These are phyloP conservation scores for Sclerotinia nivalis DNA, from an alignment of 2,329 filamentous ascomycete genomes.

Conservation along the genomic window DNA sequence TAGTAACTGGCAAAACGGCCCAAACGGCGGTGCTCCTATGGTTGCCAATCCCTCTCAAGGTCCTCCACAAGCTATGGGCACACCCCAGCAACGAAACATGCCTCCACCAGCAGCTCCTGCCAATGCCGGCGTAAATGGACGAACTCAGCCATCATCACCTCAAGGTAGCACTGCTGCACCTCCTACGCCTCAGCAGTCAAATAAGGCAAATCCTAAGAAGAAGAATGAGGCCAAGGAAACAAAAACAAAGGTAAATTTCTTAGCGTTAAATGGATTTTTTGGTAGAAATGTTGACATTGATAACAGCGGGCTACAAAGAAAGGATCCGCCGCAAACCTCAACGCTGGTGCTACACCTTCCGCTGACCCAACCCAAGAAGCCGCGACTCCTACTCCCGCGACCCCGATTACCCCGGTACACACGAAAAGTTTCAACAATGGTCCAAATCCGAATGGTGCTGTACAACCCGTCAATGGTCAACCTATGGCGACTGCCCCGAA, in stretches of 20 bases:
- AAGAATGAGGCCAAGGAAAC: constrained; percentile 85
- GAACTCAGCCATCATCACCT: constrained; percentile 62
- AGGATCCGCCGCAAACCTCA: constrained; percentile 60
- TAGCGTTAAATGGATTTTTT: constrained; percentile 40
- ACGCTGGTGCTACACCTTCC: constrained; percentile 57
- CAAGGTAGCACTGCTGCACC: constrained; percentile 66
- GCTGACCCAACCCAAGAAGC: constrained; percentile 57
- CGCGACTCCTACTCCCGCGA: constrained; percentile 61
- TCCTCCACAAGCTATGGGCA: constrained; percentile 49
- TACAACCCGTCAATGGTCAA: constrained; percentile 45
- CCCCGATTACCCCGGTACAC: constrained; percentile 63
- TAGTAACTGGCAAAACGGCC: constrained; percentile 41
- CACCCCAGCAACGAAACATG: constrained; percentile 72
- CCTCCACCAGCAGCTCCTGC: constrained; percentile 63
- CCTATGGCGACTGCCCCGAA: constrained; percentile 46
- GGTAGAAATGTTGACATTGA: constrained; percentile 42
- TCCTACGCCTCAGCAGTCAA: constrained; percentile 72
- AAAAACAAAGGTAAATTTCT: constrained; percentile 63
- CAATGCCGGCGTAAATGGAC: constrained; percentile 53
- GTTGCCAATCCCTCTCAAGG: constrained; percentile 50
- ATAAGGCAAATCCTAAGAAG: constrained; percentile 76
- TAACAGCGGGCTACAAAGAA: constrained; percentile 51
- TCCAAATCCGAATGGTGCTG: constrained; percentile 48
- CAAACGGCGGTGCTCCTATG: constrained; percentile 44
- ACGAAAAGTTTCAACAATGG: constrained; percentile 47